Evolutionary conservation across 495 filamentous ascomycete species (phyloP).

Genomic region (Chaetomium fimeti): DNA sequence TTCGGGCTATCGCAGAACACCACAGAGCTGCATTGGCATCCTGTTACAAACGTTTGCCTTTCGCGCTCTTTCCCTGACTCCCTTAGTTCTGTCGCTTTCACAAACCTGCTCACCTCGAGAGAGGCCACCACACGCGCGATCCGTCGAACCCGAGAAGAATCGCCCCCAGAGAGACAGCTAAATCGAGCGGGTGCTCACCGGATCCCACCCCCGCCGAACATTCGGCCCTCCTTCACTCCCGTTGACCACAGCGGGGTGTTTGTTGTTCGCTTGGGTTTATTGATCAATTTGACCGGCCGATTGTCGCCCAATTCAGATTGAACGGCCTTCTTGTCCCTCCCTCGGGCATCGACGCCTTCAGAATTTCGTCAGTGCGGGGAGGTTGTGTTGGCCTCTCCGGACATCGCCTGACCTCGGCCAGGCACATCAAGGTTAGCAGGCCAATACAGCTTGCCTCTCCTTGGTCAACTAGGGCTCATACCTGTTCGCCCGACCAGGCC

Average conservation of each 20-base stretch:
- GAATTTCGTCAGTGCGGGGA: slow-evolving; percentile 31
- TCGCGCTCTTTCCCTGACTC: slow-evolving; percentile 19
- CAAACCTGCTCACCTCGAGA: slow-evolving; percentile 6
- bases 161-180: not conserved
- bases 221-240: not conserved
- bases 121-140: not conserved
- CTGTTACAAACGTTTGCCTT: slow-evolving; percentile 13
- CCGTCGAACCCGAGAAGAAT: slow-evolving; percentile 13
- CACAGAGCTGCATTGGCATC: slow-evolving; percentile 17
- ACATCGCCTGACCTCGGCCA: slow-evolving; percentile 31
- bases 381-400: slow-evolving; percentile 34
- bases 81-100: not conserved
- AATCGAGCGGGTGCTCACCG: slow-evolving; percentile 5
- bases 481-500: not conserved
- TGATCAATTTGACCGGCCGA: slow-evolving; percentile 2
- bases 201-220: not conserved
- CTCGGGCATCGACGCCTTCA: slow-evolving; percentile 15
- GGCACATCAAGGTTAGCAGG: slow-evolving; percentile 20
- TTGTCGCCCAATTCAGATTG: slow-evolving; percentile 9
- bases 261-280: not conserved
- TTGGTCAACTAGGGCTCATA: slow-evolving; percentile 13
- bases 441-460: slow-evolving; percentile 7
- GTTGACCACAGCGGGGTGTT: not conserved
- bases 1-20: slow-evolving; percentile 19
- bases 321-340: not conserved